Conservation (phyloP, 2,329 filamentous ascomycete species). For the Incumbomyces lentus region DNA sequence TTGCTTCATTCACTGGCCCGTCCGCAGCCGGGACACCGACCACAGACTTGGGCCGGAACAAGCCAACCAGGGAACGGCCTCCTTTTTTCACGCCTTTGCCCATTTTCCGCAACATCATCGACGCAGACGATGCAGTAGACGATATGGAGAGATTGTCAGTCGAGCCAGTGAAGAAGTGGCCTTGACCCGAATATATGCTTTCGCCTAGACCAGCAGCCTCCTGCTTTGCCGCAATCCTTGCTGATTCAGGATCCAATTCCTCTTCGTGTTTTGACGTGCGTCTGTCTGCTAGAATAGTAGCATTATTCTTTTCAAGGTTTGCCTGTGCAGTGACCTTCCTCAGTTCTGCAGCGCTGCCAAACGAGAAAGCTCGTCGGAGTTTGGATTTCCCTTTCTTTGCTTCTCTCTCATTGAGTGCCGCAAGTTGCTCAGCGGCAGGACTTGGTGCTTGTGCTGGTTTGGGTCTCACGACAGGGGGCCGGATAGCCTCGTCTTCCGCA, state of each 20-base stretch:
- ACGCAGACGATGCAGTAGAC: slow-evolving; percentile 39
- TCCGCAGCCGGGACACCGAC: slow-evolving; percentile 68
- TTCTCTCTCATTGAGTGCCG: slow-evolving; percentile 77
- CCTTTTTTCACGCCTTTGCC: slow-evolving; percentile 96
- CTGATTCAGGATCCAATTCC: slow-evolving; percentile 76
- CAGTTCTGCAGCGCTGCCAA: slow-evolving; percentile 88
- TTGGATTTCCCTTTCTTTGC: slow-evolving; percentile 75
- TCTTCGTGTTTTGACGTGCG: slow-evolving; percentile 57
- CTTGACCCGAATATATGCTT: slow-evolving; percentile 82
- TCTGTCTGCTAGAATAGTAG: slow-evolving; percentile 39
- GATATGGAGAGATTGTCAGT: slow-evolving; percentile 70
- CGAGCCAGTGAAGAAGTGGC: slow-evolving; percentile 75
- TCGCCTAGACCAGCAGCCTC: slow-evolving; percentile 85
- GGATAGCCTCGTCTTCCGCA: slow-evolving; percentile 31
- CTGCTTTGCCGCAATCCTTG: slow-evolving; percentile 80
- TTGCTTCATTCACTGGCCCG: slow-evolving; percentile 51
- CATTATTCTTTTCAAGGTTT: slow-evolving; percentile 34
- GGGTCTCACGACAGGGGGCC: not conserved
- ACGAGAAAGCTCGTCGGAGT: slow-evolving; percentile 85
- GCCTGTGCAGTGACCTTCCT: slow-evolving; percentile 62
- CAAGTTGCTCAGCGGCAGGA: slow-evolving; percentile 71
- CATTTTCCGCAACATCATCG: slow-evolving; percentile 74
- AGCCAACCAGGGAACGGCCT: slow-evolving; percentile 76
- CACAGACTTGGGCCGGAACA: slow-evolving; percentile 90
- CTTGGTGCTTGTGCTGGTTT: slow-evolving; percentile 34